A percentile compares a stretch with the other conserved stretches of the same genome.
Evolutionary conservation across 2,329 filamentous ascomycete species (phyloP).

Genomic region (Pseudogymnoascus verrucosus): DNA sequence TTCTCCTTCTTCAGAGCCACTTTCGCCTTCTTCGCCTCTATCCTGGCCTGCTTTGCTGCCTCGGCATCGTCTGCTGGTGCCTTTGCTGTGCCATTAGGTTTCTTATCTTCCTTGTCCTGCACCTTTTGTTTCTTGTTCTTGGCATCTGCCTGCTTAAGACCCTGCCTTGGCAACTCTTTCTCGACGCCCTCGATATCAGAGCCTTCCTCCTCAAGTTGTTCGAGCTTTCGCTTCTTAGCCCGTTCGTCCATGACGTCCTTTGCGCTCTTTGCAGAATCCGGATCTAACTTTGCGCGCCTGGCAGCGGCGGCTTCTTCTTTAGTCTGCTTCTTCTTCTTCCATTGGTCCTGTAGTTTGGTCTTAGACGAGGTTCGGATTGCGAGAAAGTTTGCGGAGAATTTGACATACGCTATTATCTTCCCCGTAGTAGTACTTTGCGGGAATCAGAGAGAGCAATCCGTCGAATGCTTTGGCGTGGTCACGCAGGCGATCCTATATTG

Average conservation of each 20-base stretch:
- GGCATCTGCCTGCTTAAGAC: constrained; percentile 42
- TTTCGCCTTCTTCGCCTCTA: constrained; percentile 23
- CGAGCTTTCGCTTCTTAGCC: constrained; percentile 73
- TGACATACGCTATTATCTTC: constrained; percentile 58
- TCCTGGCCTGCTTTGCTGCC: constrained; percentile 26
- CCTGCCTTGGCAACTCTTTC: constrained; percentile 55
- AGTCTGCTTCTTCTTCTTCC: constrained; percentile 90
- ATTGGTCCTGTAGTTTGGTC: constrained; percentile 62
- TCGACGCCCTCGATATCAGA: constrained; percentile 46
- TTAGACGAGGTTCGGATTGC: constrained; percentile 1
- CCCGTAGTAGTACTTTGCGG: constrained; percentile 63
- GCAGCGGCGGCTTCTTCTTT: constrained; percentile 79
- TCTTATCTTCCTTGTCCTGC: constrained; percentile 30
- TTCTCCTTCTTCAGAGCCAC: constrained; percentile 27
- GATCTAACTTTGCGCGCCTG: constrained; percentile 82
- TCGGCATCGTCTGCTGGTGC: constrained; percentile 31
- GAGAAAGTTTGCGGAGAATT: constrained; percentile 6
- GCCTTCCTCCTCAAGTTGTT: constrained; percentile 48
- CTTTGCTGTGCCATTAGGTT: constrained; percentile 17
- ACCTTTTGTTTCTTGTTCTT: constrained; percentile 47
- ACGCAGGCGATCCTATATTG: constrained; percentile 42
- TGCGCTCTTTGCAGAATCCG: constrained; percentile 81
- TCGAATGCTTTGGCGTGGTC: constrained; percentile 33
- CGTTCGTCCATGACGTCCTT: constrained; percentile 88
- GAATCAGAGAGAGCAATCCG: constrained; percentile 61